Evolutionary conservation across 163 green algal genomes (phyloP).

Genomic region (Scenedesmus sp.): DNA sequence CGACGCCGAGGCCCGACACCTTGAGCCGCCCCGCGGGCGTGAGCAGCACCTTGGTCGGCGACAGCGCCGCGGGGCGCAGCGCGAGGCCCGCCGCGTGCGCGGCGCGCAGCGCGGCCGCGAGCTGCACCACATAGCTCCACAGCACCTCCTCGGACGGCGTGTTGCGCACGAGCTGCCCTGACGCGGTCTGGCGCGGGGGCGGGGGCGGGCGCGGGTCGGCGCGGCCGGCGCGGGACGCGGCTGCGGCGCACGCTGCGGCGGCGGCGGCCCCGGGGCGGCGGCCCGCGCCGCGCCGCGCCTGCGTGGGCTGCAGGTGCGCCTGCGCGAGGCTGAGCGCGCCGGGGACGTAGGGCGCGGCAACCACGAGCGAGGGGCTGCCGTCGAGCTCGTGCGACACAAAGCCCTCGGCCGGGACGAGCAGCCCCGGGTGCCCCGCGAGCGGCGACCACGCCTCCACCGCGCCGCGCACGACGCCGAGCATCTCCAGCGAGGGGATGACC

Average conservation of each 20-base stretch:
- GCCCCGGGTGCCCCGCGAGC: constrained; percentile 36
- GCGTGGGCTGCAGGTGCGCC: constrained; percentile 52
- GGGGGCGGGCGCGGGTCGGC: too few relatives aligned
- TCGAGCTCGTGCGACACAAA: constrained; percentile 76
- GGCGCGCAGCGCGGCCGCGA: constrained; percentile 74
- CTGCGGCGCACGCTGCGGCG: too few relatives aligned
- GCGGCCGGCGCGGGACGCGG: too few relatives aligned
- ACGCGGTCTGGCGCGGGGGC: constrained; percentile 50
- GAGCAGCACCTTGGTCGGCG: constrained; percentile 81
- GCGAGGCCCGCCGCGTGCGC: constrained; percentile 80
- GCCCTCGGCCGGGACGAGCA: constrained; percentile 32
- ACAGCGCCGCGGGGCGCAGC: constrained; percentile 60
- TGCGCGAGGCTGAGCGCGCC: constrained; percentile 68
- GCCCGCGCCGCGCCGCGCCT: background rate
- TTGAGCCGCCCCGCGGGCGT: constrained; percentile 69
- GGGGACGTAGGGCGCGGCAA: constrained; percentile 78
- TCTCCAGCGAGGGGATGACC: constrained; percentile 73
- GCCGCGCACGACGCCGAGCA: constrained; percentile 66
- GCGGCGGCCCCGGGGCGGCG: background rate
- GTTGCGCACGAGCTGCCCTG: constrained; percentile 47
- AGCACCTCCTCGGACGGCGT: constrained; percentile 78
- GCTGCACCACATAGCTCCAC: constrained; percentile 86
- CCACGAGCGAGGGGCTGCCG: constrained; percentile 64
- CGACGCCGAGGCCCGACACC: constrained; percentile 69
- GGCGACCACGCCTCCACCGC: constrained; percentile 74